These are phyloP conservation scores for Scedosporium minutisporum DNA, from an alignment of 2,329 filamentous ascomycete genomes.

Conservation along the genomic window DNA sequence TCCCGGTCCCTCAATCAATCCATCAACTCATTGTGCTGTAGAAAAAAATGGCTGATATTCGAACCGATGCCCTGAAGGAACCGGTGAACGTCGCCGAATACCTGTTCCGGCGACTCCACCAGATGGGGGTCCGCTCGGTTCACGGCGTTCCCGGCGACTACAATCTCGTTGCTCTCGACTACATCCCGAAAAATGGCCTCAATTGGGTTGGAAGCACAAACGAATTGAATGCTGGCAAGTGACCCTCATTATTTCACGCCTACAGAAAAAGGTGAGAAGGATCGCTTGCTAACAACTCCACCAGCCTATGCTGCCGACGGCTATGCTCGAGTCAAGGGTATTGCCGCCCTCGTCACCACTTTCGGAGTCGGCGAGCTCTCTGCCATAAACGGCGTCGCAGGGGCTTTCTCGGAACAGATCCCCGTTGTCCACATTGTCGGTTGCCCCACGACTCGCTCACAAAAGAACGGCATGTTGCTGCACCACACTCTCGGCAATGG, in stretches of 20 bases:
- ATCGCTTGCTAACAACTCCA: slow-evolving; percentile 9
- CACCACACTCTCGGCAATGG: slow-evolving; percentile 69
- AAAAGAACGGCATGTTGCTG: slow-evolving; percentile 37
- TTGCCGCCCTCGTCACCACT: slow-evolving; percentile 62
- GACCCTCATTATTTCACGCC: slow-evolving; percentile 9
- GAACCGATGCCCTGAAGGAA: slow-evolving; percentile 25
- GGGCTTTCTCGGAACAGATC: slow-evolving; percentile 64
- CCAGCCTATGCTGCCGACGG: slow-evolving; percentile 70
- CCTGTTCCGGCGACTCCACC: slow-evolving; percentile 53
- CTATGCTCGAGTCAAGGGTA: slow-evolving; percentile 63
- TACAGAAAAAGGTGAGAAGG: neutral
- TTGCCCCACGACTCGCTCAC: slow-evolving; percentile 37
- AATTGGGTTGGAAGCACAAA: slow-evolving; percentile 63
- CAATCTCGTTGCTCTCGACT: slow-evolving; percentile 61
- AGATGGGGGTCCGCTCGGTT: slow-evolving; percentile 55
- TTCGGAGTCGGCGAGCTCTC: slow-evolving; percentile 70
- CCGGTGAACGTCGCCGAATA: slow-evolving; percentile 57
- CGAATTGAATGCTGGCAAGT: slow-evolving; percentile 60
- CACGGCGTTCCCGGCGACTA: slow-evolving; percentile 67
- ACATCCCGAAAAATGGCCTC: slow-evolving; percentile 47
- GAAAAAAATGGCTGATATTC: slow-evolving; percentile 3
- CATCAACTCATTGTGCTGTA: neutral
- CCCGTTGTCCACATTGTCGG: slow-evolving; percentile 62
- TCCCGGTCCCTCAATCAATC: no score
- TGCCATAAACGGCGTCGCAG: slow-evolving; percentile 63